phyloP scores from a whole-genome alignment of 768 basidiomycete genomes.

The Leccinum fibrillosum region DNA sequence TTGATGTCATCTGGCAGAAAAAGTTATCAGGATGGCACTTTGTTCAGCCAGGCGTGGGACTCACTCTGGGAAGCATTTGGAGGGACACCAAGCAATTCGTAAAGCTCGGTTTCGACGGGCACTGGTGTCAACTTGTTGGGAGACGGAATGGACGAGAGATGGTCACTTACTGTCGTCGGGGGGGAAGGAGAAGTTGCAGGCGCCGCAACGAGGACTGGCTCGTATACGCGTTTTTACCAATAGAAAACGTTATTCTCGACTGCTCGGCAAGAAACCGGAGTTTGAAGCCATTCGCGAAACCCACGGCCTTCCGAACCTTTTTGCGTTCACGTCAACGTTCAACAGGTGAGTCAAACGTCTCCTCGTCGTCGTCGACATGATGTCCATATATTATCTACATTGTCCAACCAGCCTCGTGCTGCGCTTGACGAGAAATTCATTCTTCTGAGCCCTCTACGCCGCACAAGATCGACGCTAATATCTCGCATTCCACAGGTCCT shows the following conservation, averaged over 20 bases:
- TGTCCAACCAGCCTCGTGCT: conserved; percentile 64
- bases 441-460: conserved; percentile 22
- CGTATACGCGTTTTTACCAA: conserved; percentile 25
- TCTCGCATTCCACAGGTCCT: conserved; percentile 13
- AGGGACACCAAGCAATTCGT: conserved; percentile 79
- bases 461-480: conserved; percentile 27
- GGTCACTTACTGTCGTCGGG: conserved; percentile 27
- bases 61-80: conserved; percentile 70
- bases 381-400: conserved; percentile 82
- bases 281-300: conserved; percentile 22
- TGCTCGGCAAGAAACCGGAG: conserved; percentile 30
- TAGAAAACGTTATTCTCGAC: conserved; percentile 15
- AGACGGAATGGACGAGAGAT: neutral
- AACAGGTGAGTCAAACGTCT: conserved; percentile 20
- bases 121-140: conserved; percentile 38
- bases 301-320: neutral
- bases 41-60: conserved; percentile 10
- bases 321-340: neutral
- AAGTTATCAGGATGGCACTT: conserved; percentile 6
- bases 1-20: conserved; percentile 68
- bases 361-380: conserved; percentile 39
- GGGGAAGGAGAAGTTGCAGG: conserved; percentile 3
- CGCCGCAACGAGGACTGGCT: neutral
- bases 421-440: conserved; percentile 46
- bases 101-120: conserved; percentile 76